Evolutionary conservation across 345 rosid genomes (phyloP), one percentile per base, ranked within the genome.

Genomic region (Luvunga scandens): DNA sequence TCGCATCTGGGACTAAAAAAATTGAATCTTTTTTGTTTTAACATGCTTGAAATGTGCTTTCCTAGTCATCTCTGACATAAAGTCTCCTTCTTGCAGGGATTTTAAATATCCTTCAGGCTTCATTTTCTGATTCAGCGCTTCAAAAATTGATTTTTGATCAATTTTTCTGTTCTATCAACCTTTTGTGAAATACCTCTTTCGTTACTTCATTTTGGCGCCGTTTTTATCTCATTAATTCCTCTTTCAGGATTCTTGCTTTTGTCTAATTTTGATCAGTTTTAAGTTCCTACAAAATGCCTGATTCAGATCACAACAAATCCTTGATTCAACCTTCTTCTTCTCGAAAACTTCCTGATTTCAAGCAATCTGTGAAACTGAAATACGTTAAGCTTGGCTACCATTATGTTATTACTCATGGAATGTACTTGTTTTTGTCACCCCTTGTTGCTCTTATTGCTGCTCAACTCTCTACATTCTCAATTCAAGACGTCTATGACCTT

Each of bases 331-430:
- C 74, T 12, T 76, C 80, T 27, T 50, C 81, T 30, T 62, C 82
- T n/a, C 64, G 84, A 24, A 56, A 75, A 56, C 76, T 87, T 45
- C 90, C 88, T 13, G 86, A 87, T 81, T 87, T 85, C 79, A 77
- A 83, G 50, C 86, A 85, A 48, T 83, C 85, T n/a, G 89, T 88
- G 69, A 86, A 86, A 59, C 84, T 88, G 66, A 88, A 86, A 77
- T 81, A 88, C 36, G 89, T 86, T 22, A 88, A 88, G 75, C 68
- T 88, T 53, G 88, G 89, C 28, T 88, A 86, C 77, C 89, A 81
- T 73, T 75, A 86, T 66, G 78, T 87, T 21, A 64, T 87, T 39
- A 80, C 80, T 64, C 81, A 87, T 78, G 82, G 83, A 27, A 78
- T 84, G 83, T 84, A 87, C 65, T 86, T 88, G 2, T 79, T 85